Conservation (phyloP, 768 basidiomycete species). For the Auricularia auricula-judae region DNA sequence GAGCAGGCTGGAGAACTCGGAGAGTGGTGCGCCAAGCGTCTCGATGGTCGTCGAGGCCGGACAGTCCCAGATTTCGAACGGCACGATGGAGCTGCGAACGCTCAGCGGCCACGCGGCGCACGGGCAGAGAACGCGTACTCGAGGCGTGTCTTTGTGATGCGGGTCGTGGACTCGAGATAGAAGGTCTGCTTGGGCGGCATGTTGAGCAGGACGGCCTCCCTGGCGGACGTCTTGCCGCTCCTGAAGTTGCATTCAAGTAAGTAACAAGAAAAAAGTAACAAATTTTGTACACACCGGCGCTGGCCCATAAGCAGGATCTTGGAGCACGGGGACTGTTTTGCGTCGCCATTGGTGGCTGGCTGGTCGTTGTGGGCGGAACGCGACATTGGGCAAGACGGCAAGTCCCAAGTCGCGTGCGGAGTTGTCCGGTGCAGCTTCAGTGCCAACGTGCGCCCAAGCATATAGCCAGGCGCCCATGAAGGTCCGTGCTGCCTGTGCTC, state of each 20-base stretch:
- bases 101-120: not conserved
- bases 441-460: too few relatives aligned
- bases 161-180: conserved; percentile 80
- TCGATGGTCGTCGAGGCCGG: conserved; percentile 78
- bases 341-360: not conserved
- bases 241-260: conserved; percentile 27
- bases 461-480: too few relatives aligned
- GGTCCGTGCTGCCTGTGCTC: too few relatives aligned
- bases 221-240: conserved; percentile 86
- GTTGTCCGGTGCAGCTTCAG: not conserved
- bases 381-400: not conserved
- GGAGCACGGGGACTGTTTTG: not conserved
- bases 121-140: conserved; percentile 46
- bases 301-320: conserved; percentile 67
- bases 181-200: conserved; percentile 76
- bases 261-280: not conserved
- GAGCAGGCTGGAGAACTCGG: conserved; percentile 73
- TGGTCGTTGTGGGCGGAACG: not conserved
- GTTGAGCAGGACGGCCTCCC: conserved; percentile 84
- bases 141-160: conserved; percentile 59
- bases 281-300: conserved; percentile 37
- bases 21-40: conserved; percentile 61
- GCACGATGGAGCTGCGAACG: conserved; percentile 66
- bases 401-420: too few relatives aligned
- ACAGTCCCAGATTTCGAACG: conserved; percentile 92